Conservation (phyloP, 768 basidiomycete genomes). For the Collybiopsis confluens region DNA sequence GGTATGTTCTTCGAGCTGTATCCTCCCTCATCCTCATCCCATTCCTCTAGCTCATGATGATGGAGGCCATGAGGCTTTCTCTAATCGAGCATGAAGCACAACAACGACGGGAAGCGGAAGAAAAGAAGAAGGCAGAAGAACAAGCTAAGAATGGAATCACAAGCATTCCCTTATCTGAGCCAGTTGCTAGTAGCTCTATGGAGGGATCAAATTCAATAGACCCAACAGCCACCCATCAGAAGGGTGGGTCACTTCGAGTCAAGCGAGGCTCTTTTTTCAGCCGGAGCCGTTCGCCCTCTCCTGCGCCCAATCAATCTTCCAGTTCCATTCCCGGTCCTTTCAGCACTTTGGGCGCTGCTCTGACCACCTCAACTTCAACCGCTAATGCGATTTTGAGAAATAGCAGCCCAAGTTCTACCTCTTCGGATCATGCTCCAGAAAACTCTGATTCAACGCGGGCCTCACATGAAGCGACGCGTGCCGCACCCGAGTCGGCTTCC, state of each 20-base stretch:
- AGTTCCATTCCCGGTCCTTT: conserved; percentile 30
- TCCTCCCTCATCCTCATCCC: conserved; percentile 10
- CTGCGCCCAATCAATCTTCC: conserved; percentile 1
- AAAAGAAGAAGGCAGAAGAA: conserved; percentile 53
- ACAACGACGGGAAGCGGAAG: conserved; percentile 70
- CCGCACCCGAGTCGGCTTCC: conserved; percentile 11
- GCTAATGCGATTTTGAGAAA: conserved; percentile 37
- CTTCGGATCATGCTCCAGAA: not conserved
- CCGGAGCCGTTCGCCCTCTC: conserved; percentile 11
- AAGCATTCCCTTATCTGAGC: conserved; percentile 19
- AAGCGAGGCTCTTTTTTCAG: conserved; percentile 3
- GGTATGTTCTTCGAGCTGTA: conserved; percentile 39
- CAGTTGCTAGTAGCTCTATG: conserved; percentile 19
- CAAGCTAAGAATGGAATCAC: conserved; percentile 30
- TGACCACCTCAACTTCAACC: conserved; percentile 39
- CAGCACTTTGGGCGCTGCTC: conserved; percentile 41
- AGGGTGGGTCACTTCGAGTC: conserved; percentile 10
- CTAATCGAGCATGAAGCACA: conserved; percentile 94
- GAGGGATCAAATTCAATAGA: conserved; percentile 14
- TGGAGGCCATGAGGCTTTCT: conserved; percentile 98
- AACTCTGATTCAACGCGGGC: not conserved
- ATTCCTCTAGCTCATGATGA: conserved; percentile 79
- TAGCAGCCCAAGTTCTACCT: conserved; percentile 2
- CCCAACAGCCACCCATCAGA: not conserved
- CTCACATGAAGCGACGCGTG: conserved; percentile 16